These are phyloP conservation scores for Nakazawaea ernobii DNA, from an alignment of 805 yeast species.

Conservation along the genomic window DNA sequence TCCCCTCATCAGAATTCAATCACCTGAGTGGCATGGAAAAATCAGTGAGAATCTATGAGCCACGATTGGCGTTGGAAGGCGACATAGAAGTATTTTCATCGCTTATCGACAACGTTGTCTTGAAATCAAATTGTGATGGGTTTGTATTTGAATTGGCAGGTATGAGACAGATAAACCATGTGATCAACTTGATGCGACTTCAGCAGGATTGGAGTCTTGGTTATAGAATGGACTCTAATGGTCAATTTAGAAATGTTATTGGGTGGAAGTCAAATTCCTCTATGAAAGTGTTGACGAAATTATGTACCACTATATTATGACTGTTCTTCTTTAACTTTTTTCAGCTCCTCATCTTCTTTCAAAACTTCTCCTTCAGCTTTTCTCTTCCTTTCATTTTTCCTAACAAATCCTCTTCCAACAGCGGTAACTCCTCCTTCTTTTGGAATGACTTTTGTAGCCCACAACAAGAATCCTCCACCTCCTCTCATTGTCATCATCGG, in stretches of 20 bases:
- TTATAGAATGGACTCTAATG: conserved; percentile 42
- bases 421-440: conserved; percentile 51
- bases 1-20: conserved; percentile 42
- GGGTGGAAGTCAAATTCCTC: conserved; percentile 43
- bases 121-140: conserved; percentile 37
- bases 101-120: conserved; percentile 40
- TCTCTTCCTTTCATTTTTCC: conserved; percentile 28
- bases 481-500: conserved; percentile 93
- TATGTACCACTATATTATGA: neutral
- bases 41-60: conserved; percentile 74
- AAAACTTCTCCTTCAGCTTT: conserved; percentile 11
- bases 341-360: conserved; percentile 10
- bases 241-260: conserved; percentile 51
- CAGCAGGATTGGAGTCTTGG: conserved; percentile 44
- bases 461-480: conserved; percentile 82
- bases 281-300: conserved; percentile 8
- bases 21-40: conserved; percentile 40
- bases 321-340: neutral
- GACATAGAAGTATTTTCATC: conserved; percentile 63
- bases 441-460: conserved; percentile 78
- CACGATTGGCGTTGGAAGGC: conserved; percentile 74
- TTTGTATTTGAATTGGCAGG: conserved; percentile 80
- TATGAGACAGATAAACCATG: conserved; percentile 44
- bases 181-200: conserved; percentile 17
- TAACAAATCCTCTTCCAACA: conserved; percentile 58